Conservation (phyloP, 2,329 filamentous ascomycete species). For the Chaetomium sp. region DNA sequence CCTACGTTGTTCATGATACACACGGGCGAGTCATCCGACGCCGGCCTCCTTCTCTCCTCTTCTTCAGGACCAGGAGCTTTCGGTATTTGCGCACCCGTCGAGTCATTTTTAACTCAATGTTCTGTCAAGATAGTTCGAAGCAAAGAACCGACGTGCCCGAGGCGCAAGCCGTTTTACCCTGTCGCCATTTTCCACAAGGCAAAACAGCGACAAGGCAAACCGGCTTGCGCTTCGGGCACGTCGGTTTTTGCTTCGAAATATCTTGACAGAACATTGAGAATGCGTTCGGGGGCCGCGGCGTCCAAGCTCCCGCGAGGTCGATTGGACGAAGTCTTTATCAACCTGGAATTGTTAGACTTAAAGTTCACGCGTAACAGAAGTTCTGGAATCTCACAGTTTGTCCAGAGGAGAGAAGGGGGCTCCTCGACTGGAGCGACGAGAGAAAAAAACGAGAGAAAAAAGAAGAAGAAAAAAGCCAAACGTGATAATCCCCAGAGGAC, state of each 20-base stretch:
- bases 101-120: background rate
- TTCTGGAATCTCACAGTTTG: constrained; percentile 4
- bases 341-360: background rate
- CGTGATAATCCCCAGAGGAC: background rate
- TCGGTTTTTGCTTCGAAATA: background rate
- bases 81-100: background rate
- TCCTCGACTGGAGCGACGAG: constrained; percentile 13
- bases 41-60: background rate
- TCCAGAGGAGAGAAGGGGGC: constrained; percentile 6
- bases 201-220: too few species aligned
- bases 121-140: background rate
- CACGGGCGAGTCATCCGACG: constrained; percentile 5
- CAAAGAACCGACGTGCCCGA: too few species aligned
- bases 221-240: background rate
- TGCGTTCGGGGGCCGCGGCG: background rate
- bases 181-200: background rate
- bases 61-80: background rate
- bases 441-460: too few species aligned
- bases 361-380: background rate
- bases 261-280: background rate
- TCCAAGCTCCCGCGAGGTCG: background rate
- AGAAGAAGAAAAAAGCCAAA: background rate
- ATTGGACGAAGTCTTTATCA: background rate
- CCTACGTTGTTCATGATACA: constrained; percentile 14
- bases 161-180: too few species aligned